phyloP scores from a whole-genome alignment of 306 rosid species.

The Gastrolobium bilobum region DNA sequence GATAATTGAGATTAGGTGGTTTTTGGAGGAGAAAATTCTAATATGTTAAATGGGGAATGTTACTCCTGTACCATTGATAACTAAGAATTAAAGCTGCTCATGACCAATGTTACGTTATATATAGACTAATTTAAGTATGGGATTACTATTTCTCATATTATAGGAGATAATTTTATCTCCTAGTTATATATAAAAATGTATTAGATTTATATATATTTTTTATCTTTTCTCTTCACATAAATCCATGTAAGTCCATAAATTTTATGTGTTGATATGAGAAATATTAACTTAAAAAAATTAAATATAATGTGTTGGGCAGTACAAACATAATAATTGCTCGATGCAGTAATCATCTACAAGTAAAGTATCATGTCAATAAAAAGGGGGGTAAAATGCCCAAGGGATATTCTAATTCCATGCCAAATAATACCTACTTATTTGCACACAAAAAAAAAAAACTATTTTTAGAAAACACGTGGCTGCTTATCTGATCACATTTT shows the following conservation, averaged over 20 bases:
- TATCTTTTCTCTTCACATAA: no score
- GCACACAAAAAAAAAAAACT: not conserved
- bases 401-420: not conserved
- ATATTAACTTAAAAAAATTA: no score
- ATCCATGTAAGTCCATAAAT: no score
- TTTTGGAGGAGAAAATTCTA: not conserved
- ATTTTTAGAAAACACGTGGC: not conserved
- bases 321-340: not conserved
- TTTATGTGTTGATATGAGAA: no score
- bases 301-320: not conserved
- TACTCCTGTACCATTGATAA: no score
- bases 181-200: no score
- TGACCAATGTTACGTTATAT: not conserved
- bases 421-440: not conserved
- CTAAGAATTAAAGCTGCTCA: no score
- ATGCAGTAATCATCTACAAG: not conserved
- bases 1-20: slow-evolving; percentile 15
- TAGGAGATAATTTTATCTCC: no score
- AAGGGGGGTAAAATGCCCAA: no score
- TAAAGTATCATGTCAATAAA: no score
- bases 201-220: no score
- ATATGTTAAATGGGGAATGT: not conserved
- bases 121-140: not conserved
- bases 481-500: not conserved
- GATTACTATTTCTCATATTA: no score